Percentiles rank a stretch among this genome's conserved stretches.
Conservation (phyloP, 306 rosid genomes). For the Acacia acuminata region DNA sequence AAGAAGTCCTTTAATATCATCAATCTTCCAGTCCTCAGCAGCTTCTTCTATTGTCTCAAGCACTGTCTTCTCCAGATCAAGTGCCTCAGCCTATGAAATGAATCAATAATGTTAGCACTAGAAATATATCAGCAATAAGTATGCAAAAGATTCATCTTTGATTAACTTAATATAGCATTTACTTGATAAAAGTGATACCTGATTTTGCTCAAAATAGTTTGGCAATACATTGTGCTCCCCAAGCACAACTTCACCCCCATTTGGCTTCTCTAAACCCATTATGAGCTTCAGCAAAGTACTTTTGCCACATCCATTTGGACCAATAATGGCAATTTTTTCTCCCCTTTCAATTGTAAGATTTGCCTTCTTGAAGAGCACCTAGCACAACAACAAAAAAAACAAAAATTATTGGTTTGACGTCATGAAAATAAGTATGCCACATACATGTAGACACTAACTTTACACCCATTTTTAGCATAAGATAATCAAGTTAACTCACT, state of each 20-base stretch:
- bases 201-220: slow-evolving; percentile 98
- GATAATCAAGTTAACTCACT: slow-evolving; percentile 47
- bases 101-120: slow-evolving; percentile 31
- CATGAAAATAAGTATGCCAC: slow-evolving; percentile 1
- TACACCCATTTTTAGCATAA: slow-evolving; percentile 11
- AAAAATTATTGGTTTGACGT: slow-evolving; percentile 31
- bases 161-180: slow-evolving; percentile 14
- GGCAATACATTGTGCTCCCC: slow-evolving; percentile 97
- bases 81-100: slow-evolving; percentile 88
- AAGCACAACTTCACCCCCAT: slow-evolving; percentile 74
- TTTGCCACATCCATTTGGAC: slow-evolving; percentile 99
- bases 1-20: slow-evolving; percentile 96
- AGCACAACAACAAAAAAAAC: slow-evolving; percentile 32
- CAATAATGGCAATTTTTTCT: slow-evolving; percentile 92
- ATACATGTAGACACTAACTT: not conserved
- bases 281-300: slow-evolving; percentile 91
- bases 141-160: slow-evolving; percentile 6
- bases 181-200: slow-evolving; percentile 52
- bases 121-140: slow-evolving; percentile 13
- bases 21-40: slow-evolving; percentile 93
- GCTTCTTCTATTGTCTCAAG: slow-evolving; percentile 91
- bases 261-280: slow-evolving; percentile 85
- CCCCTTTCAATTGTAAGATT: slow-evolving; percentile 90
- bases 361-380: slow-evolving; percentile 81
- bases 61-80: slow-evolving; percentile 90